These are phyloP conservation scores for Capillidium rhysosporum DNA, from an alignment of 371 early-diverging fungal species.

Conservation along the genomic window DNA sequence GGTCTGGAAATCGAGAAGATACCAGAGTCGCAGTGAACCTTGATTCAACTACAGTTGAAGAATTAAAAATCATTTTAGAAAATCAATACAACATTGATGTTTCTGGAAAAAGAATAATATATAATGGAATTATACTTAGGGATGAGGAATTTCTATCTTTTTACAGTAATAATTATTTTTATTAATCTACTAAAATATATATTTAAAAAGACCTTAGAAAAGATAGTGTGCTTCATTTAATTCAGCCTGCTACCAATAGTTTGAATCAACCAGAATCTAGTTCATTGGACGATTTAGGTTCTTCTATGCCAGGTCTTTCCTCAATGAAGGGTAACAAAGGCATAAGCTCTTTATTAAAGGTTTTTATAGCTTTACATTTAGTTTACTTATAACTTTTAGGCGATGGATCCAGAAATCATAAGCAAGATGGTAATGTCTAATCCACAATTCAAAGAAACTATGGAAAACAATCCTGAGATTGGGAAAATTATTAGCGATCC, in stretches of 20 bases:
- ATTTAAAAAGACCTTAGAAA: slow-evolving; percentile 19
- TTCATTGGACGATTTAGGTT: slow-evolving; percentile 8
- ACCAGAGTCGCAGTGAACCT: background rate
- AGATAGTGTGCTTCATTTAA: slow-evolving; percentile 40
- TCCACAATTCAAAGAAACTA: slow-evolving; percentile 36
- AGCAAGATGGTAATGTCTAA: slow-evolving; percentile 50
- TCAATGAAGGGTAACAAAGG: background rate
- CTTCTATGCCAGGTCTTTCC: background rate
- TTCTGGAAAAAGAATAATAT: background rate
- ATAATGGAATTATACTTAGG: background rate
- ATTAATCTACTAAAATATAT: background rate
- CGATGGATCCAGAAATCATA: slow-evolving; percentile 35
- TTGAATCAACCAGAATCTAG: slow-evolving; percentile 15
- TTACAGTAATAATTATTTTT: slow-evolving; percentile 4
- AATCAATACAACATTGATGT: background rate
- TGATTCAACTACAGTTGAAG: background rate
- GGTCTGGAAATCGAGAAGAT: background rate
- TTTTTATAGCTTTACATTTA: slow-evolving; percentile 2
- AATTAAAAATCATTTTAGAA: background rate
- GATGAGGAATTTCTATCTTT: background rate
- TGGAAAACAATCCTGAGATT: slow-evolving; percentile 60
- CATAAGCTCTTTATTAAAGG: background rate
- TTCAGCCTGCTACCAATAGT: slow-evolving; percentile 26
- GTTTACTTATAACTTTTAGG: background rate
- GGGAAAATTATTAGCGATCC: slow-evolving; percentile 60